phyloP scores from a whole-genome alignment of 805 yeast genomes.

The Lachancea dasiensis region DNA sequence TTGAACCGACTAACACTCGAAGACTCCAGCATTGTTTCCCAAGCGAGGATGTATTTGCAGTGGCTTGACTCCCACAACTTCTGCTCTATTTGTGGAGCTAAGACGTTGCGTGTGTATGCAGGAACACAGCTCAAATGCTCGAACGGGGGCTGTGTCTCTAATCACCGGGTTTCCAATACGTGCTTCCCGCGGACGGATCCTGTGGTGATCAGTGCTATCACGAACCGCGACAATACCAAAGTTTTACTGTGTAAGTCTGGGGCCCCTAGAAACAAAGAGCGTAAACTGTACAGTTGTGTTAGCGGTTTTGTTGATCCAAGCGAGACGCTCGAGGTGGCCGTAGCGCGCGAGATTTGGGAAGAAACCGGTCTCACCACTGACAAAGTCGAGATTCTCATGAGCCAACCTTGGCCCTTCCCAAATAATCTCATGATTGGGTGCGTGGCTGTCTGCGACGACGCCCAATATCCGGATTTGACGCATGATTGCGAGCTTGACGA shows the following conservation, averaged over 20 bases:
- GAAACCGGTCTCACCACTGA: slow-evolving; percentile 74
- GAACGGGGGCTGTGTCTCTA: slow-evolving; percentile 12
- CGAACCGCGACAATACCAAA: slow-evolving; percentile 40
- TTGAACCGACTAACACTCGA: slow-evolving; percentile 15
- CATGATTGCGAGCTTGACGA: slow-evolving; percentile 84
- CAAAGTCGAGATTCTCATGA: slow-evolving; percentile 53
- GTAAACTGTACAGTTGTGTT: slow-evolving; percentile 74
- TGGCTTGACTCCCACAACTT: slow-evolving; percentile 70
- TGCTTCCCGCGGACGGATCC: slow-evolving; percentile 92
- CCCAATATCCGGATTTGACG: slow-evolving; percentile 61
- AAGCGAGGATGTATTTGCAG: slow-evolving; percentile 77
- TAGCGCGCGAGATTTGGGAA: slow-evolving; percentile 88
- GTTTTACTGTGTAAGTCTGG: slow-evolving; percentile 31
- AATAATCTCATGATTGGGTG: slow-evolving; percentile 93
- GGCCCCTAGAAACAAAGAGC: slow-evolving; percentile 63
- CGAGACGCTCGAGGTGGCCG: slow-evolving; percentile 85
- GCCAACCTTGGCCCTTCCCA: slow-evolving; percentile 99
- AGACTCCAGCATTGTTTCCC: slow-evolving; percentile 68
- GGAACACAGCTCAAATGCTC: slow-evolving; percentile 60
- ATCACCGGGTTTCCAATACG: slow-evolving; percentile 56
- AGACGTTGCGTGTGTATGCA: slow-evolving; percentile 55
- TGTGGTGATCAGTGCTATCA: slow-evolving; percentile 74
- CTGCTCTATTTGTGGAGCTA: slow-evolving; percentile 84
- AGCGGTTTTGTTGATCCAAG: slow-evolving; percentile 97
- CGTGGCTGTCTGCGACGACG: slow-evolving; percentile 62